Evolutionary conservation across 2,329 filamentous ascomycete genomes (phyloP).

Genomic region (Rhinocladiella mackenziei): DNA sequence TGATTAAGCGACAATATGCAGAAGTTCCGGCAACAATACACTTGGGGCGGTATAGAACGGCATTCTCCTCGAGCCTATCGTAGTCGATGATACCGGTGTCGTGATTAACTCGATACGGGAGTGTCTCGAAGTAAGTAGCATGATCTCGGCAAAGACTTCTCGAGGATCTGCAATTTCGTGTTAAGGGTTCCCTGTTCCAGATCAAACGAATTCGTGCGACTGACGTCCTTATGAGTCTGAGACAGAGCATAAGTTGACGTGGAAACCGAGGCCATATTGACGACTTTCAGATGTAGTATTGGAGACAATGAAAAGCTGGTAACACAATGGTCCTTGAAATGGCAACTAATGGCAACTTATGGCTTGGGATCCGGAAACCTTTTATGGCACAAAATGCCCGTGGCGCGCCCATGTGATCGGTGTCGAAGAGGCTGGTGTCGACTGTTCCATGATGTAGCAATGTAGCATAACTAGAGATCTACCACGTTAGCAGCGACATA

Average conservation of each 20-base stretch:
- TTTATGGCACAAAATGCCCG: too few relatives aligned
- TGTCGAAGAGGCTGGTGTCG: too few relatives aligned
- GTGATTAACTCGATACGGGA: slow-evolving; percentile 79
- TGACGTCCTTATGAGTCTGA: slow-evolving; percentile 62
- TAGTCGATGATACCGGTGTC: slow-evolving; percentile 95
- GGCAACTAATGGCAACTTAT: too few relatives aligned
- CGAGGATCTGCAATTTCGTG: slow-evolving; percentile 71
- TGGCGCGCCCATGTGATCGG: too few relatives aligned
- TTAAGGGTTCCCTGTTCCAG: too few relatives aligned
- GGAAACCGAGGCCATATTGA: slow-evolving; percentile 29
- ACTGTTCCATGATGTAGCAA: too few relatives aligned
- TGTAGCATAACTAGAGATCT: too few relatives aligned
- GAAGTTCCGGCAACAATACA: slow-evolving; percentile 94
- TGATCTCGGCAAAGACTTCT: slow-evolving; percentile 93
- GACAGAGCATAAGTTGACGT: slow-evolving; percentile 60
- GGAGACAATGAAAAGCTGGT: too few relatives aligned
- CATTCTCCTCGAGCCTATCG: slow-evolving; percentile 84
- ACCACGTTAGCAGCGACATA: too few relatives aligned
- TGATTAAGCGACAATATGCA: slow-evolving; percentile 95
- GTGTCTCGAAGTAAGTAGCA: slow-evolving; percentile 99
- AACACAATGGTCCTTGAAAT: too few relatives aligned
- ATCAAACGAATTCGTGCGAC: slow-evolving; percentile 33
- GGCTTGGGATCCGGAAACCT: too few relatives aligned
- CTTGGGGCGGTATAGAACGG: slow-evolving; percentile 89
- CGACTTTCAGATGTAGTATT: too few relatives aligned